Evolutionary conservation across 176 grass and related monocot species (phyloP).

Genomic region (Rhynchospora pubera): DNA sequence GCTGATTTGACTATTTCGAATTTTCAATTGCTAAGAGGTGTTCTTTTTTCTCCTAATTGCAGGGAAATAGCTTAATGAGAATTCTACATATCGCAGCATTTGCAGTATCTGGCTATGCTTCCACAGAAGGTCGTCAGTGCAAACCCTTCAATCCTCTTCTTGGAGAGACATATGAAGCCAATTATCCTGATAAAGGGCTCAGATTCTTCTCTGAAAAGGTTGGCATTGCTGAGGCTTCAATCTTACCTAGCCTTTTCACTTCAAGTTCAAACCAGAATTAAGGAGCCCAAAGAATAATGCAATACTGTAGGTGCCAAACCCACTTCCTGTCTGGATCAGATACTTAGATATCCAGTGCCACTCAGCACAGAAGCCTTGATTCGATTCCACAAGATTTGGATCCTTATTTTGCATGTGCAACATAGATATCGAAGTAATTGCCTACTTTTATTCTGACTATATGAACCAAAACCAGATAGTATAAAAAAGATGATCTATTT

Average conservation of each 20-base stretch:
- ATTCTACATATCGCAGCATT: conserved; percentile 82
- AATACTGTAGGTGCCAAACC: not conserved
- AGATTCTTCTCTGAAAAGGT: conserved; percentile 98
- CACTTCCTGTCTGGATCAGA: not conserved
- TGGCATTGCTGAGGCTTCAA: not conserved
- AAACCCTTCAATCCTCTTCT: conserved; percentile 96
- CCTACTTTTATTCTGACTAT: not conserved
- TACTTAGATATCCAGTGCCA: not conserved
- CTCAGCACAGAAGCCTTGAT: not conserved
- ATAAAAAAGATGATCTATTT: not conserved
- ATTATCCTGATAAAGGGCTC: conserved; percentile 94
- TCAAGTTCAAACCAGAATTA: not conserved
- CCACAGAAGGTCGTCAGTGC: conserved; percentile 92
- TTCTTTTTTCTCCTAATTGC: conserved; percentile 20
- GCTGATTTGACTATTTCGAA: conserved; percentile 10
- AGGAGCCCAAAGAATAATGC: not conserved
- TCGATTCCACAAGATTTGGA: not conserved
- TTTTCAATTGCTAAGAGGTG: not conserved
- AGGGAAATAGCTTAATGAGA: conserved; percentile 92
- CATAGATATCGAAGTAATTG: not conserved
- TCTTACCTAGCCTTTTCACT: not conserved
- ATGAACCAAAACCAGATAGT: not conserved
- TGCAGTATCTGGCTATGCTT: conserved; percentile 96
- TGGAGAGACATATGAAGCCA: conserved; percentile 97
- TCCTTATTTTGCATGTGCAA: conserved; percentile 1